Conservation (phyloP, 192 early-diverging fungal genomes). For the Coemansia sp. region DNA sequence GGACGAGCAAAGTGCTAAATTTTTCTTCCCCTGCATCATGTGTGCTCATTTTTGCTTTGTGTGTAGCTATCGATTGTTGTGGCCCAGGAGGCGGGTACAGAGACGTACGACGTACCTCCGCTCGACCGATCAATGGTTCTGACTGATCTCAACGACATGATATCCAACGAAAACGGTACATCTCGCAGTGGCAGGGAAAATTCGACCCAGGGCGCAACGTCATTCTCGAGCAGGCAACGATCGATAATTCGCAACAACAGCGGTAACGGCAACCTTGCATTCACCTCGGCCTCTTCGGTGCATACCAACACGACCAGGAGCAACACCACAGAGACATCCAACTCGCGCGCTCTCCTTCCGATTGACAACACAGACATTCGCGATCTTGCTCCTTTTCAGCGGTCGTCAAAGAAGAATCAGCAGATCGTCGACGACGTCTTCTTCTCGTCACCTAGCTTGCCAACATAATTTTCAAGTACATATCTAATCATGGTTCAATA, state of each 20-base stretch:
- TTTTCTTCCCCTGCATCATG: not conserved
- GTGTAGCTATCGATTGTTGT: conserved; percentile 44
- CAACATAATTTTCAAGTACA: conserved; percentile 14
- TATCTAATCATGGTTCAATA: too few species aligned
- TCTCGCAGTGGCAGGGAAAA: conserved; percentile 25
- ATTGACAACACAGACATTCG: conserved; percentile 52
- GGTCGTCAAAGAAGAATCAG: conserved; percentile 49
- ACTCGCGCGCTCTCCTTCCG: conserved; percentile 47
- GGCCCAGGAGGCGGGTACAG: conserved; percentile 36
- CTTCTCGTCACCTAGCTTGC: conserved; percentile 29
- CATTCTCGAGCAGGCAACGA: conserved; percentile 35
- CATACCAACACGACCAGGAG: conserved; percentile 38
- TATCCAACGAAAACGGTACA: conserved; percentile 29
- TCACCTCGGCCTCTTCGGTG: conserved; percentile 25
- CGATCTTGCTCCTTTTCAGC: conserved; percentile 51
- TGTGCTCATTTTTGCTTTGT: not conserved
- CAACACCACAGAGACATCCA: conserved; percentile 47
- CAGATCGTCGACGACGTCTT: conserved; percentile 49
- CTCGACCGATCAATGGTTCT: conserved; percentile 51
- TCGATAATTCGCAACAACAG: conserved; percentile 19
- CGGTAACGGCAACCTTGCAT: conserved; percentile 7
- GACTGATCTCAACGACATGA: conserved; percentile 50
- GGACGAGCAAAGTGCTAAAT: too few species aligned
- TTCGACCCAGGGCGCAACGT: conserved; percentile 37
- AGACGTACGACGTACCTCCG: conserved; percentile 24